Conservation (phyloP, 805 yeast genomes). For the Candida nemodendra region DNA sequence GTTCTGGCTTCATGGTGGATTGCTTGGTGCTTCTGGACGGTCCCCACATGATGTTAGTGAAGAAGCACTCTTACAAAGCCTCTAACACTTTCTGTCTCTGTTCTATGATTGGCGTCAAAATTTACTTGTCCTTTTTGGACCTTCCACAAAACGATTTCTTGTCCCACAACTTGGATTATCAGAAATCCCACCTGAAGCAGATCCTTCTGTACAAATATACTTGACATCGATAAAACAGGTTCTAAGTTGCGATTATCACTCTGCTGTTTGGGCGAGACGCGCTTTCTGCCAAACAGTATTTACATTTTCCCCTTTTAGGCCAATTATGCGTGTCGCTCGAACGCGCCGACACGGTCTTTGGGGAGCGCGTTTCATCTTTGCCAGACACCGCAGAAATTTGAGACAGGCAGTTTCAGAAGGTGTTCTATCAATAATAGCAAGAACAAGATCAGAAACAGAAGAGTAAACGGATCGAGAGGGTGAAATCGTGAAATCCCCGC, state of each 20-base stretch:
- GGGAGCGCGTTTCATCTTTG: conserved; percentile 11
- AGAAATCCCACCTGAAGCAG: neutral
- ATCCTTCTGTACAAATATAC: neutral
- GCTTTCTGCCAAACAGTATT: neutral
- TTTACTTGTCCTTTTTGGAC: too few relatives aligned
- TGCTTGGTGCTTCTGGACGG: too few relatives aligned
- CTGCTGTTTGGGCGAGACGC: neutral
- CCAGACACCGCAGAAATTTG: neutral
- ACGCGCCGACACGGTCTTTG: conserved; percentile 13
- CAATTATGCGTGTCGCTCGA: neutral
- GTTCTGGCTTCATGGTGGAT: conserved; percentile 15
- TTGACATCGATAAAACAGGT: neutral
- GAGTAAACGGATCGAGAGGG: neutral
- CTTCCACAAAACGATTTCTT: neutral
- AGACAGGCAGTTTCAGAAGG: too few relatives aligned
- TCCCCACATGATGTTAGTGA: neutral
- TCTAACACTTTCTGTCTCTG: too few relatives aligned
- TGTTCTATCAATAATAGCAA: too few relatives aligned
- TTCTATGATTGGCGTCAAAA: too few relatives aligned
- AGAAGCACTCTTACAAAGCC: neutral
- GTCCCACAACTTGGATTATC: neutral
- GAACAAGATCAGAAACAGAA: too few relatives aligned
- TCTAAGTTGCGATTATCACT: neutral
- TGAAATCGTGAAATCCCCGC: too few relatives aligned
- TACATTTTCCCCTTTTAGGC: neutral